phyloP scores from a whole-genome alignment of 805 yeast genomes.

The Saturnispora quitensis region DNA sequence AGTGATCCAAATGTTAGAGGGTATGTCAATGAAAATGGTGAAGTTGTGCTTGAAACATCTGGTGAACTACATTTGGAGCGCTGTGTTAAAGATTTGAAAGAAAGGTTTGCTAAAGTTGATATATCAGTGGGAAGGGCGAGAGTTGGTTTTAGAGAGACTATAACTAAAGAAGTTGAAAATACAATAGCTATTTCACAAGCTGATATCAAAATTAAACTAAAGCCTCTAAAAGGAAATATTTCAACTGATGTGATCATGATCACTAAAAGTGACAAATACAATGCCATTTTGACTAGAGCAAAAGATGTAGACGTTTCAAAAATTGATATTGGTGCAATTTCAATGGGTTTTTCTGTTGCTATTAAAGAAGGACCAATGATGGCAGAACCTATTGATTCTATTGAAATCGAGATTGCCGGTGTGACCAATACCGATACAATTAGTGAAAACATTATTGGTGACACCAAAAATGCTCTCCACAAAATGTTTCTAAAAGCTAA shows the following conservation, averaged over 20 bases:
- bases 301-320: neutral
- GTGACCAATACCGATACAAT: constrained; percentile 21
- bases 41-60: constrained; percentile 86
- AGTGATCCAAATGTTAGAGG: constrained; percentile 95
- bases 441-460: constrained; percentile 15
- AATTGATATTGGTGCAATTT: constrained; percentile 7
- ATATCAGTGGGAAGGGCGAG: constrained; percentile 83
- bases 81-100: constrained; percentile 82
- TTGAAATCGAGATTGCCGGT: constrained; percentile 44
- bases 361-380: constrained; percentile 80
- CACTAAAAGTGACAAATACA: constrained; percentile 31
- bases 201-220: constrained; percentile 25
- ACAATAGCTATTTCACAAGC: constrained; percentile 5
- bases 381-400: constrained; percentile 80
- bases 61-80: constrained; percentile 95
- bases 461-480: constrained; percentile 43
- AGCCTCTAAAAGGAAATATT: neutral
- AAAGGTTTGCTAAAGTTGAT: constrained; percentile 87
- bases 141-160: constrained; percentile 89
- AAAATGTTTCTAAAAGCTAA: constrained; percentile 68
- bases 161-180: constrained; percentile 28
- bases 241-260: constrained; percentile 22
- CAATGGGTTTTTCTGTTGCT: constrained; percentile 78
- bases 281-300: constrained; percentile 67
- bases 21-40: constrained; percentile 82